These are phyloP conservation scores for Vicia villosa DNA, from an alignment of 306 rosid species.

Conservation along the genomic window DNA sequence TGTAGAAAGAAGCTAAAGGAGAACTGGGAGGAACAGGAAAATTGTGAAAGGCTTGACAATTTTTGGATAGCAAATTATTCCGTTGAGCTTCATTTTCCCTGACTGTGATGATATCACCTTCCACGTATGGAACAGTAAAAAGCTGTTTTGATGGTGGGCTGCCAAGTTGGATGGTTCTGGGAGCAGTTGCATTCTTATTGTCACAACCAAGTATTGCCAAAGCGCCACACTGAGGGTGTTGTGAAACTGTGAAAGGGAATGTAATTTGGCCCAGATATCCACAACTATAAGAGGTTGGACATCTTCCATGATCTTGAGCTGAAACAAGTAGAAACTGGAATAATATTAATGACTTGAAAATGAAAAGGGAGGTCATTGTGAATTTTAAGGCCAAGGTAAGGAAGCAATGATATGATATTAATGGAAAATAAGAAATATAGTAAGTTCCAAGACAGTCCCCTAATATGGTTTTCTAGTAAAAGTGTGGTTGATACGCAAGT, in stretches of 20 bases:
- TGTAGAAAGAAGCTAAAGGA: conserved; percentile 18
- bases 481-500: conserved; percentile 10
- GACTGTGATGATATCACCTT: neutral
- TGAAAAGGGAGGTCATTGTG: conserved; percentile 7
- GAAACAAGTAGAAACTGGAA: conserved; percentile 15
- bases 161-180: conserved; percentile 25
- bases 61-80: neutral
- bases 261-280: neutral
- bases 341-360: conserved; percentile 1
- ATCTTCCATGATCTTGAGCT: conserved; percentile 4
- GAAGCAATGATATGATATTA: neutral
- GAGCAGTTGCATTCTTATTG: neutral
- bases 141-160: conserved; percentile 1
- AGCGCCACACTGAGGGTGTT: conserved; percentile 35
- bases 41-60: conserved; percentile 15
- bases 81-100: neutral
- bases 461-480: neutral
- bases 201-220: conserved; percentile 31
- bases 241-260: conserved; percentile 39
- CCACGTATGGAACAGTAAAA: neutral
- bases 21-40: conserved; percentile 28
- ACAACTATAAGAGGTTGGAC: conserved; percentile 30
- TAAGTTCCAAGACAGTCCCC: neutral
- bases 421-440: conserved; percentile 1
- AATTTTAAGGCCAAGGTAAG: neutral